These are phyloP conservation scores for Hippophae gyantsensis DNA, from an alignment of 306 rosid species.

Conservation along the genomic window DNA sequence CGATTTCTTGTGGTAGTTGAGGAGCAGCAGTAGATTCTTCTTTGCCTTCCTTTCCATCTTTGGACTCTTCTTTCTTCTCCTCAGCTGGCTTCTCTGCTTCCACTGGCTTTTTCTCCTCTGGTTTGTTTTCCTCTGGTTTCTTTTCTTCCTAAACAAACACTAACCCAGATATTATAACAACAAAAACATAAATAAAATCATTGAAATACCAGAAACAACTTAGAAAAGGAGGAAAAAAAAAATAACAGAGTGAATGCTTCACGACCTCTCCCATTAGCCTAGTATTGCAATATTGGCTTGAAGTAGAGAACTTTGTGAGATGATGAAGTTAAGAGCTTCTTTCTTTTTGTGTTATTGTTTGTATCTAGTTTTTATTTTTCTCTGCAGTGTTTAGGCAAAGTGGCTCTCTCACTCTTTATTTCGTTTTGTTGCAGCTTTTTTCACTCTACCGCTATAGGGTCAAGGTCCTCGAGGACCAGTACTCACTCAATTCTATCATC, in stretches of 20 bases:
- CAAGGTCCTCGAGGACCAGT: background rate
- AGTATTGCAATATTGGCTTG: background rate
- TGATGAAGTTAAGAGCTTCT: too few species aligned
- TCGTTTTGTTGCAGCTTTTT: background rate
- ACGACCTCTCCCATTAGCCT: constrained; percentile 46
- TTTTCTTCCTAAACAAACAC: constrained; percentile 38
- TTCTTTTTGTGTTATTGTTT: too few species aligned
- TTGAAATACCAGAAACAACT: background rate
- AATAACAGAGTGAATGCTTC: background rate
- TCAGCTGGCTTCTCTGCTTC: constrained; percentile 20
- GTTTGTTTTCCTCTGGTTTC: constrained; percentile 36
- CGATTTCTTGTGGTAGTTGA: constrained; percentile 45
- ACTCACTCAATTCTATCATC: too few species aligned
- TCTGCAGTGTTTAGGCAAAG: too few species aligned
- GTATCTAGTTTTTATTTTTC: too few species aligned
- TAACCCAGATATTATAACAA: background rate
- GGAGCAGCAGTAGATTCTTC: constrained; percentile 6
- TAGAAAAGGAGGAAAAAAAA: background rate
- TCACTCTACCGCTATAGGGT: background rate
- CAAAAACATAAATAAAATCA: background rate
- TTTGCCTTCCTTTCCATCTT: constrained; percentile 22
- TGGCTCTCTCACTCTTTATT: too few species aligned
- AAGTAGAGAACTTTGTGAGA: background rate
- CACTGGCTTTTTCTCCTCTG: constrained; percentile 40
- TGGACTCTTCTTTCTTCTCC: constrained; percentile 10